A percentile compares a stretch with the other conserved stretches of the same genome.
These are phyloP conservation scores for Colletotrichum brevisporum DNA, from an alignment of 2,329 filamentous ascomycete species.

Conservation along the genomic window DNA sequence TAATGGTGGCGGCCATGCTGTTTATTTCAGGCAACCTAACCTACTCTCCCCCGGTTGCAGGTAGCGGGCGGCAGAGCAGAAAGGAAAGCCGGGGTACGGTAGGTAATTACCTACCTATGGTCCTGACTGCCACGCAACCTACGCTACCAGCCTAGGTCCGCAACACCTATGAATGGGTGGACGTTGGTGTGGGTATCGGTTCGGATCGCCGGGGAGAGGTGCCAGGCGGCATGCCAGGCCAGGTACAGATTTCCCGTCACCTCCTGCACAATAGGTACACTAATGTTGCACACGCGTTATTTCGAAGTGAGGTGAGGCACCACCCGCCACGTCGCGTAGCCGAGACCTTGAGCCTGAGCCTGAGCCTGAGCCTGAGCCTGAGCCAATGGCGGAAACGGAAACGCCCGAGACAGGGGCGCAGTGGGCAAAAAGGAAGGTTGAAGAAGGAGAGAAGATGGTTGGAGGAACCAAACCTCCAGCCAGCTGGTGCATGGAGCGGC, in stretches of 20 bases:
- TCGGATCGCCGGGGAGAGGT: slow-evolving; percentile 21
- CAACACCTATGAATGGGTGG: too few relatives aligned
- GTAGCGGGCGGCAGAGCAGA: slow-evolving; percentile 34
- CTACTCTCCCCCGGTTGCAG: slow-evolving; percentile 12
- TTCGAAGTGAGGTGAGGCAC: slow-evolving; percentile 1
- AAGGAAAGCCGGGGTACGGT: slow-evolving; percentile 26
- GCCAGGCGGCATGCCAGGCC: slow-evolving; percentile 11
- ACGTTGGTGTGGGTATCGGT: slow-evolving; percentile 12
- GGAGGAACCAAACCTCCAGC: slow-evolving; percentile 21
- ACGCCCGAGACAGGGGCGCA: neutral
- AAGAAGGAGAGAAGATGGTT: slow-evolving; percentile 23
- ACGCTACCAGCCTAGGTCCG: too few relatives aligned
- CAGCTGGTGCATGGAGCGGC: slow-evolving; percentile 5
- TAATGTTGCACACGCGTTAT: slow-evolving; percentile 8
- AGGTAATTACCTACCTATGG: too few relatives aligned
- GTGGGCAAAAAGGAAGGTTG: slow-evolving; percentile 2
- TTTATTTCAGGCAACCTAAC: slow-evolving; percentile 27
- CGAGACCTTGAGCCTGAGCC: neutral
- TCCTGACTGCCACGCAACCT: too few relatives aligned
- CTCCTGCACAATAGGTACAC: neutral
- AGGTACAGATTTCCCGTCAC: slow-evolving; percentile 10
- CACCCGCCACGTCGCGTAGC: slow-evolving; percentile 4
- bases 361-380: neutral
- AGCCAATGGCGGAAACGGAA: neutral
- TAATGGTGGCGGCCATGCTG: slow-evolving; percentile 7